Evolutionary conservation across 192 early-diverging fungal species (phyloP).

Genomic region (Backusella sp.): DNA sequence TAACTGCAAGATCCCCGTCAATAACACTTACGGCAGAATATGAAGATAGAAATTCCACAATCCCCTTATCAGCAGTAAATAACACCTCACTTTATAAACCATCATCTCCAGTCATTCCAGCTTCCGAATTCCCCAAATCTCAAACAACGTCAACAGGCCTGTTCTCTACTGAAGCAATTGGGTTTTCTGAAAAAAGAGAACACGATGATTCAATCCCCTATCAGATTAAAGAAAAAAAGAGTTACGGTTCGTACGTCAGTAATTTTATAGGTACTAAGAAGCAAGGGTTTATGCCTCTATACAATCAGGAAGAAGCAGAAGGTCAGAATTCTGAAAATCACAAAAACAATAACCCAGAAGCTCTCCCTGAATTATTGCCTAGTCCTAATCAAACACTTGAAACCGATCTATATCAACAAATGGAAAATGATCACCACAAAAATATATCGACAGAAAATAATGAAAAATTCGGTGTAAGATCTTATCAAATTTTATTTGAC

Average conservation of each 20-base stretch:
- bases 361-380: not conserved
- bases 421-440: not conserved
- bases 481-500: not conserved
- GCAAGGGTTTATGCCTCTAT: not conserved
- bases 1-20: not conserved
- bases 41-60: not conserved
- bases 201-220: not conserved
- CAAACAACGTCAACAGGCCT: not conserved
- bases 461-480: not conserved
- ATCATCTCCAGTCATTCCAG: not conserved
- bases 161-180: not conserved
- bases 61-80: not conserved
- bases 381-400: not conserved
- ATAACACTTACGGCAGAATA: not conserved
- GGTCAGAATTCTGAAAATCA: not conserved
- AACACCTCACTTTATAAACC: not conserved
- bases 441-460: not conserved
- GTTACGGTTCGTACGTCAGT: not conserved
- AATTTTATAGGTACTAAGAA: not conserved
- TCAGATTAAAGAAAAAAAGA: not conserved
- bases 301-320: not conserved
- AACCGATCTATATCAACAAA: not conserved
- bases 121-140: not conserved
- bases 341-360: not conserved
- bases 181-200: not conserved